phyloP scores from a whole-genome alignment of 2,329 filamentous ascomycete species.

The Paracorniculantispora psalliotae region DNA sequence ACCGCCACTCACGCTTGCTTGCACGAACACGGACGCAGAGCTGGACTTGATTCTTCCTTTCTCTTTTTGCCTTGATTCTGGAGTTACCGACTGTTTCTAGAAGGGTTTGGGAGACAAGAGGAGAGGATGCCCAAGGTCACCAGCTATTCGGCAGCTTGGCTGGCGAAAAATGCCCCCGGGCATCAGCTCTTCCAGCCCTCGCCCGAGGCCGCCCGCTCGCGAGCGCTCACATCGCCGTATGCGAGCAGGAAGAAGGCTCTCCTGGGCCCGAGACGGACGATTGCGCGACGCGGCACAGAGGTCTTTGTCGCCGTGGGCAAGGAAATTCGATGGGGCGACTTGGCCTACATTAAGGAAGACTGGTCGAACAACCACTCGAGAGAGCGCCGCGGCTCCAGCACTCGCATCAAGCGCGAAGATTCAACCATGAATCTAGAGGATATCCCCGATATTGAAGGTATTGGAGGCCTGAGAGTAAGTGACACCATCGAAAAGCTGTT shows the following conservation, averaged over 20 bases:
- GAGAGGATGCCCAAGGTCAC: constrained; percentile 75
- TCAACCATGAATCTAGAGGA: constrained; percentile 33
- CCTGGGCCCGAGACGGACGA: constrained; percentile 55
- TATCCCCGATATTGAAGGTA: constrained; percentile 22
- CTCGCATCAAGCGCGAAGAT: constrained; percentile 45
- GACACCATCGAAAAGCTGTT: not conserved
- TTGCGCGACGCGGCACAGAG: constrained; percentile 79
- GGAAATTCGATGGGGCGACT: constrained; percentile 86
- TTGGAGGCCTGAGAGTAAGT: constrained; percentile 31
- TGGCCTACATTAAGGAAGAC: constrained; percentile 69
- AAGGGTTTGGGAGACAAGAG: not conserved
- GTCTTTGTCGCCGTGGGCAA: constrained; percentile 84
- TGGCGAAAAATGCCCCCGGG: constrained; percentile 71
- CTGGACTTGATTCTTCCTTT: not conserved
- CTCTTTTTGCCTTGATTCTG: not conserved
- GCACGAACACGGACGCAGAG: not conserved
- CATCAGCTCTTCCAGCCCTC: constrained; percentile 67
- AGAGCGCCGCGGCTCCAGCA: constrained; percentile 27
- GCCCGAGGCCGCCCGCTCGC: constrained; percentile 32
- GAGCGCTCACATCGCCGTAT: constrained; percentile 35
- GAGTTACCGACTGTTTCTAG: not conserved
- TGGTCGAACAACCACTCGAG: constrained; percentile 30
- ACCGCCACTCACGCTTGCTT: not conserved
- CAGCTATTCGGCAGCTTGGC: constrained; percentile 82
- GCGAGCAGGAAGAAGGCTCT: constrained; percentile 38